phyloP scores from a whole-genome alignment of 106 monocot species.

The Dendrobium officinale region DNA sequence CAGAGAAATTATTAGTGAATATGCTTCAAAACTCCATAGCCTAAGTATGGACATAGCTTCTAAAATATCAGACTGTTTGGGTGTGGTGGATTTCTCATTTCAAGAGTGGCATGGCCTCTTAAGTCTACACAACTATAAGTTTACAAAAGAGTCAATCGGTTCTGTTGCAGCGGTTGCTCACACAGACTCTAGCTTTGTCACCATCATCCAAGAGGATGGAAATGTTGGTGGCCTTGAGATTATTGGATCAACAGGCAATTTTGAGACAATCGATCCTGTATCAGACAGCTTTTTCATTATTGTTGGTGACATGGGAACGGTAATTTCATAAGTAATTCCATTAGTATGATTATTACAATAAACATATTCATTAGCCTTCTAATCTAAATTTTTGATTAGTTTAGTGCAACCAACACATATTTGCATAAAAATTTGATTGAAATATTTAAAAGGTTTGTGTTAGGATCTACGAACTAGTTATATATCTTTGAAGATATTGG shows the following conservation, averaged over 20 bases:
- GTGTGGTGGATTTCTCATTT: conserved; percentile 23
- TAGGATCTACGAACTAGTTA: too few species aligned
- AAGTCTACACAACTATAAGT: conserved; percentile 43
- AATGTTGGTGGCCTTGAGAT: conserved; percentile 51
- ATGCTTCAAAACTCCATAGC: conserved; percentile 26
- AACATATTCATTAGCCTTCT: too few species aligned
- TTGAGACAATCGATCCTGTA: conserved; percentile 35
- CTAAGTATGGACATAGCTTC: conserved; percentile 23
- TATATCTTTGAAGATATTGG: too few species aligned
- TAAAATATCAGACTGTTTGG: conserved; percentile 38
- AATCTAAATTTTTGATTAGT: too few species aligned
- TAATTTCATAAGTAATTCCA: too few species aligned
- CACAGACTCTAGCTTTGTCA: conserved; percentile 50
- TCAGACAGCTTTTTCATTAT: conserved; percentile 42
- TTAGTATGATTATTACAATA: too few species aligned
- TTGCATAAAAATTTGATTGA: too few species aligned
- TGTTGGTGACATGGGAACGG: conserved; percentile 29
- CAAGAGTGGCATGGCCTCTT: conserved; percentile 39
- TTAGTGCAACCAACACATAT: too few species aligned
- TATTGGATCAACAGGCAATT: conserved; percentile 25
- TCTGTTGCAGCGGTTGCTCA: conserved; percentile 35
- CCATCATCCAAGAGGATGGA: conserved; percentile 55
- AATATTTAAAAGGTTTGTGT: too few species aligned
- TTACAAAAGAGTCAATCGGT: conserved; percentile 31
- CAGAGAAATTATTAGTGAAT: conserved; percentile 33